Base-by-base conservation (phyloP, 257 asterid species). In the Galeopsis tetrahit region DNA sequence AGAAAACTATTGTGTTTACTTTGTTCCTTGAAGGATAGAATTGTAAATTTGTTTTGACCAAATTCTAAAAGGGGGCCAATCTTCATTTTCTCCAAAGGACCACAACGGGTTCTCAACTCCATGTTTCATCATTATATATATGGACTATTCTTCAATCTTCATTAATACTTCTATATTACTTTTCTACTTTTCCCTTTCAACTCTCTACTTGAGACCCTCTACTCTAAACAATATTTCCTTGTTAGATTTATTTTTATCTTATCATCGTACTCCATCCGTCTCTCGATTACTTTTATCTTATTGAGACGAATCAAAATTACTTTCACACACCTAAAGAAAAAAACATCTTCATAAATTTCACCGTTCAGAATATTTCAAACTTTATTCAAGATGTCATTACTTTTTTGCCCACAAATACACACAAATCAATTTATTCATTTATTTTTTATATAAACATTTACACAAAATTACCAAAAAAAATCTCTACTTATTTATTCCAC, bases 81-180 rank as follows among this genome's bases (percentile, higher is more conserved):
- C 32, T 75, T 60, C 39, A 49, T 38, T 36, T 11, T 7, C 5
- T 21, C 28, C 28, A 21, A 13, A 49, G 79, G 79, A 69, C 79
- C 75, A 68, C 75, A 75, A 52, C 15, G 57, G 59, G 64, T 40
- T 75, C 39, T 60, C 62, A 68, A 49, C 38, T 75, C 34, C 55
- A 75, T 36, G 43, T 58, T 68, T 51, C 75, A 75, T 75, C 75
- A 75, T 68, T 75, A 58, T 68, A 38, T 13, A 51, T 31, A 60
- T 57, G 43, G 49, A 59, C 79, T 68, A 59, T 48, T 67, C 74
- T 68, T 68, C 53, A 61, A 55, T 55, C 61, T 55, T 15, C 61
- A 49, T 56, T 56, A 42, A 57, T 46, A n/a, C 63, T 38, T 32
- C 63, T 38, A 42, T 44, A 15, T 17, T 73, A 73, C 66, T 7